Evolutionary conservation across 176 grass and related monocot genomes (phyloP), one percentile per base, ranked within the genome.

Genomic region (Musa acuminata): DNA sequence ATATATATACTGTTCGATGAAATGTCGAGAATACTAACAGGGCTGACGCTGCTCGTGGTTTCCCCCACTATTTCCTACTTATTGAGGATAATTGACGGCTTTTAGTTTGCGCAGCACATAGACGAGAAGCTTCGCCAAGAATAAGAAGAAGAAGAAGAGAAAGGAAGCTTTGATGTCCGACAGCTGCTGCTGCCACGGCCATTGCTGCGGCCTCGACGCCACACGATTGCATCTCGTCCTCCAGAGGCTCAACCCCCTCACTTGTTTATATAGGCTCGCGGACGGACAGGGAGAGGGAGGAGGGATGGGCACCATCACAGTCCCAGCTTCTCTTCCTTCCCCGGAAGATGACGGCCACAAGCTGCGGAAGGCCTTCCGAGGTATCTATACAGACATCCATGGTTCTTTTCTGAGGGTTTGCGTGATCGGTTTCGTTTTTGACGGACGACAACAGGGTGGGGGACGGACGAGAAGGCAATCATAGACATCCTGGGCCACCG

Each of bases 391-490:
- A 2, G 20, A 51, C 27, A 3, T 9, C 35, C 49, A 22, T 20
- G 10, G 25, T n/a, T 8, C 9, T n/a, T 20, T 20, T n/a, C 35
- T 6, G 35, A 13, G n/a, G 69, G 9, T 17, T 21, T 71, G 69
- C 20, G 8, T 21, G 14, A 51, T 71, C 13, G 14, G 50, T n/a
- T 51, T 17, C 17, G 49, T 19, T 11, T 51, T 21, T 71, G 6
- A 20, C 9, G 48, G 10, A n/a, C 12, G 22, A 71, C 69, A 52
- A 19, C 76, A 97, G 93, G 87, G 82, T 88, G 53, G 74, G 90
- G 93, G 11, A 97, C 90, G 68, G 87, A 97, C 84, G 90, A 97
- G 85, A 97, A 88, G 74, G 83, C 84, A 58, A 43, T 97, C 65
- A 87, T 89, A 60, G 82, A 93, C 71, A 81, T 93, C 26, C 73